Evolutionary conservation across 1,284 basidiomycete species (phyloP).

Genomic region (Microstroma glucosiphilum): DNA sequence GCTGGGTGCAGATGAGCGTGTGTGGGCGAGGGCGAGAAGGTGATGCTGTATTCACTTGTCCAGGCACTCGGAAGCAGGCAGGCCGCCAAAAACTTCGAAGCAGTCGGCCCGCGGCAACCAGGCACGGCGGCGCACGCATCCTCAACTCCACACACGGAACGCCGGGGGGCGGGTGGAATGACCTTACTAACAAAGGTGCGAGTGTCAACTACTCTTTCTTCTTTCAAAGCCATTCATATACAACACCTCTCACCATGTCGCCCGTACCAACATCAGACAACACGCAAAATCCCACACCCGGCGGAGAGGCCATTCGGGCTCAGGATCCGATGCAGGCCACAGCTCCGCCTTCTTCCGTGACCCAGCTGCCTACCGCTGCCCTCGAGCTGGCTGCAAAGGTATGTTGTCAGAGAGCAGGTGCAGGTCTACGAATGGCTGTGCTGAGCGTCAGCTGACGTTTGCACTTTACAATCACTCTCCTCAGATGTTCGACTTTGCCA

Average conservation of each 20-base stretch:
- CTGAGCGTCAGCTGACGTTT: background rate
- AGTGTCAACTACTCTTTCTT: too few relatives aligned
- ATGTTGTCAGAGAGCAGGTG: background rate
- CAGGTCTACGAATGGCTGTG: background rate
- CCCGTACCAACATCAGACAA: conserved; percentile 1
- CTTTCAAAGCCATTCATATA: too few relatives aligned
- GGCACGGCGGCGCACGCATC: too few relatives aligned
- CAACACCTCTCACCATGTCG: background rate
- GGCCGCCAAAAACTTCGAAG: background rate
- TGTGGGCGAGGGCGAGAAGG: background rate
- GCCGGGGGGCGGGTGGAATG: too few relatives aligned
- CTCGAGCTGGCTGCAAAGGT: conserved; percentile 12
- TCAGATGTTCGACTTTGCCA: conserved; percentile 67
- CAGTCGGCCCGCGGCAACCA: too few relatives aligned
- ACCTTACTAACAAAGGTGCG: too few relatives aligned
- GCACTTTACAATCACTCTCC: background rate
- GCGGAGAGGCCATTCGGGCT: background rate
- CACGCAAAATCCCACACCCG: background rate
- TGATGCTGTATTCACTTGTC: background rate
- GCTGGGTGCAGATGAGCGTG: background rate
- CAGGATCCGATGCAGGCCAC: conserved; percentile 6
- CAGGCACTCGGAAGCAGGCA: background rate
- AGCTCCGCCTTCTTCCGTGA: conserved; percentile 2
- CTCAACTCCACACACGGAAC: too few relatives aligned
- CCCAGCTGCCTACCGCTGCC: conserved; percentile 11